phyloP scores from a whole-genome alignment of 75 land plant genomes.

The Selaginella tamariscina region DNA sequence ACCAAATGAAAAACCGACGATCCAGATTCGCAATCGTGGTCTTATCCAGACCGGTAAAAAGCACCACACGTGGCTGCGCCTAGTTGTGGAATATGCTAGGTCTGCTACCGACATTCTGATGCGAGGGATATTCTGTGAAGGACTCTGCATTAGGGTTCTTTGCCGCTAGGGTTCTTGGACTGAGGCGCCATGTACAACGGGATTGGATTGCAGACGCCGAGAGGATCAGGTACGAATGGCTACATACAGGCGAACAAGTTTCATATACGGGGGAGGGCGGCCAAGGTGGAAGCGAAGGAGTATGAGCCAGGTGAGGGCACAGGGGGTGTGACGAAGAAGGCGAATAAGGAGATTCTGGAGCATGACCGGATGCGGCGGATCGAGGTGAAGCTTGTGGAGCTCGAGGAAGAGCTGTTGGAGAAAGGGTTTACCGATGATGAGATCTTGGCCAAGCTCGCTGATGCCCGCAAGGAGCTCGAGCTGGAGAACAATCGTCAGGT shows the following conservation, averaged over 20 bases:
- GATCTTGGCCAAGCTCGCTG: constrained; percentile 51
- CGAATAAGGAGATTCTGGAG: constrained; percentile 89
- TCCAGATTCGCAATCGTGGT: too few relatives aligned
- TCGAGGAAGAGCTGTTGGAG: constrained; percentile 73
- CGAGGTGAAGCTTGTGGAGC: constrained; percentile 60
- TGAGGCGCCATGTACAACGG: constrained; percentile 75
- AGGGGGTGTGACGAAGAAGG: constrained; percentile 59
- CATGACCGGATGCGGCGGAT: constrained; percentile 87
- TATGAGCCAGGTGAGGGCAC: constrained; percentile 59
- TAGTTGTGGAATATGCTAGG: too few relatives aligned
- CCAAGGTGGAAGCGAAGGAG: constrained; percentile 27
- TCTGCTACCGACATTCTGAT: too few relatives aligned
- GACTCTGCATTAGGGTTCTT: constrained; percentile 3
- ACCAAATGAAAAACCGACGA: neutral
- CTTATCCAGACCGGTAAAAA: too few relatives aligned
- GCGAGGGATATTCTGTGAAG: too few relatives aligned
- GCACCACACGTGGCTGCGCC: too few relatives aligned
- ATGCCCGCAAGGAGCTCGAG: constrained; percentile 46
- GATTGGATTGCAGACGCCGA: constrained; percentile 78
- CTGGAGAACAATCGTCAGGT: neutral
- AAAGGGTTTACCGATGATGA: constrained; percentile 81
- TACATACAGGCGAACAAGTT: constrained; percentile 91
- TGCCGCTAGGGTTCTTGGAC: neutral
- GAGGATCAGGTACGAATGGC: constrained; percentile 97
- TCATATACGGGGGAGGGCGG: constrained; percentile 53